A percentile compares a stretch with the other conserved stretches of the same genome.
phyloP scores from a whole-genome alignment of 495 filamentous ascomycete species.

The Penicillium chermesinum region DNA sequence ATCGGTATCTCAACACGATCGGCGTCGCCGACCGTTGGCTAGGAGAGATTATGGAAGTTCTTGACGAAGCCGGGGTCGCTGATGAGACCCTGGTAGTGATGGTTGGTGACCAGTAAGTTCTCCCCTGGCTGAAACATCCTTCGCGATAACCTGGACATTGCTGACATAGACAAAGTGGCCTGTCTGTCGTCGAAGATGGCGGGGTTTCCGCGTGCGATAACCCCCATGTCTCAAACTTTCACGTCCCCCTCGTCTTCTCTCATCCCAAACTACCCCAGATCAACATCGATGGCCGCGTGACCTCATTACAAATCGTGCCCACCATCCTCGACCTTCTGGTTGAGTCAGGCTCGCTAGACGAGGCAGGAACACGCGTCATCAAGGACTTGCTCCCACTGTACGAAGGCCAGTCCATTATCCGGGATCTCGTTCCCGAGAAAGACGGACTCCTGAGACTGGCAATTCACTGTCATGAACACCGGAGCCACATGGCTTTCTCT shows the following conservation, averaged over 20 bases:
- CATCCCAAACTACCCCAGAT: slow-evolving; percentile 37
- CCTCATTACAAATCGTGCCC: slow-evolving; percentile 36
- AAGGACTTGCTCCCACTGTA: slow-evolving; percentile 36
- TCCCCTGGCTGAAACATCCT: neutral
- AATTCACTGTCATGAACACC: slow-evolving; percentile 42
- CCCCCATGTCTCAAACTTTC: slow-evolving; percentile 35
- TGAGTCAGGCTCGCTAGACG: slow-evolving; percentile 29
- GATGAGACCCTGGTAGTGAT: slow-evolving; percentile 41
- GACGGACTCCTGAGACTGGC: slow-evolving; percentile 29
- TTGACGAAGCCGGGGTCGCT: slow-evolving; percentile 35
- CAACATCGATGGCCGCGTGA: slow-evolving; percentile 28
- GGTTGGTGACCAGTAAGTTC: slow-evolving; percentile 39
- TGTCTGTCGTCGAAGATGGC: slow-evolving; percentile 28
- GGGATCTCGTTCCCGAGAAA: slow-evolving; percentile 18
- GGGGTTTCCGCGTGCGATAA: slow-evolving; percentile 34
- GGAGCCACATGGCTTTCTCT: slow-evolving; percentile 33
- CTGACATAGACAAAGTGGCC: slow-evolving; percentile 16
- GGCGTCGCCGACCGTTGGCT: slow-evolving; percentile 37
- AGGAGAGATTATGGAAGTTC: slow-evolving; percentile 25
- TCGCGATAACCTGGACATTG: too few species aligned
- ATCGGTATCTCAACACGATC: slow-evolving; percentile 38
- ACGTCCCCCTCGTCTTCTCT: slow-evolving; percentile 37
- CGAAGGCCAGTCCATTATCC: slow-evolving; percentile 42
- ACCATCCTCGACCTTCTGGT: slow-evolving; percentile 39
- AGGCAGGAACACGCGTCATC: slow-evolving; percentile 19